Percentiles rank a stretch among this genome's conserved stretches.
These are phyloP conservation scores for Komagataella ulmi DNA, from an alignment of 805 yeast genomes.

Conservation along the genomic window DNA sequence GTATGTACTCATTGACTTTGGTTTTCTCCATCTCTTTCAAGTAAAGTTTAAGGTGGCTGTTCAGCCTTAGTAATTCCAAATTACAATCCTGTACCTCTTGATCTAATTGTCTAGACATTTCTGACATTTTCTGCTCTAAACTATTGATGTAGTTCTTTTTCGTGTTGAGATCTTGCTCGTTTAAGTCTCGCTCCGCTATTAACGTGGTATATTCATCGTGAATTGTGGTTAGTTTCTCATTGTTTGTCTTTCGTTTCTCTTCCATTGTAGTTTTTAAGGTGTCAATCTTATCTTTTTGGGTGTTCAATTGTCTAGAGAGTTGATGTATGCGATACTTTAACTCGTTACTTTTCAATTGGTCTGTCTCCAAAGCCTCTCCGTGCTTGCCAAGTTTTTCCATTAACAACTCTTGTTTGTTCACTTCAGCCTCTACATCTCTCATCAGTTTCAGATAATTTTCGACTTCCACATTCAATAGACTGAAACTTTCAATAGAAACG, in stretches of 20 bases:
- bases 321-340: constrained; percentile 29
- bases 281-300: constrained; percentile 31
- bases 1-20: not conserved
- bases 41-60: constrained; percentile 41
- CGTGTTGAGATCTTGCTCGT: constrained; percentile 33
- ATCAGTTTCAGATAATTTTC: constrained; percentile 25
- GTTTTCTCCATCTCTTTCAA: constrained; percentile 33
- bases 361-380: constrained; percentile 27
- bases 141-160: constrained; percentile 32
- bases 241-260: constrained; percentile 28
- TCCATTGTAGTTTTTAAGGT: constrained; percentile 29
- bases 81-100: constrained; percentile 39
- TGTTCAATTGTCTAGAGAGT: constrained; percentile 33
- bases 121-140: constrained; percentile 25
- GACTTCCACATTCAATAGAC: constrained; percentile 33
- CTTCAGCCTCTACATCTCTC: constrained; percentile 37
- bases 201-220: constrained; percentile 32
- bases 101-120: constrained; percentile 29
- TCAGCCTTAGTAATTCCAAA: constrained; percentile 38
- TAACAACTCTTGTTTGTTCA: constrained; percentile 26
- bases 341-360: constrained; percentile 23
- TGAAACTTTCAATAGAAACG: constrained; percentile 44
- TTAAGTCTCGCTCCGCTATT: constrained; percentile 30
- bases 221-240: constrained; percentile 27
- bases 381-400: constrained; percentile 21